These are phyloP conservation scores for Prunus salicina DNA, from an alignment of 306 rosid genomes.

Conservation along the genomic window DNA sequence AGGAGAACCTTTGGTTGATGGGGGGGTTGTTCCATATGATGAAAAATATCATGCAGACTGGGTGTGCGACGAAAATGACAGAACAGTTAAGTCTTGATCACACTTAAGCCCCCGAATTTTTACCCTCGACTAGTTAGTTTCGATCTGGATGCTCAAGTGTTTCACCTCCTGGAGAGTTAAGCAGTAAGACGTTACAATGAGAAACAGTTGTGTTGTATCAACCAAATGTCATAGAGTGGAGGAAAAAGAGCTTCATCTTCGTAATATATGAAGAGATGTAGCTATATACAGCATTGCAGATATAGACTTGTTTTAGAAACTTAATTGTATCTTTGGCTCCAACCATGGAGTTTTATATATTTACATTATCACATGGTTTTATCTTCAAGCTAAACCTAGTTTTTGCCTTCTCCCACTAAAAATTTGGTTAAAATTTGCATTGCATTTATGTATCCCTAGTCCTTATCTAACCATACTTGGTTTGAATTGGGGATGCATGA, in stretches of 20 bases:
- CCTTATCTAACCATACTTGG: background rate
- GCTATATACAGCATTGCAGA: background rate
- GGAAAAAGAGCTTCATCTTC: background rate
- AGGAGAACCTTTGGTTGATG: background rate
- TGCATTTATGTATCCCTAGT: background rate
- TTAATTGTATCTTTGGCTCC: background rate
- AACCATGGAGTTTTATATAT: background rate
- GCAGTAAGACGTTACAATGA: background rate
- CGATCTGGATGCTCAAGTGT: background rate
- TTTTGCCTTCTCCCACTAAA: background rate
- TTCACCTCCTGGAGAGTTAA: background rate
- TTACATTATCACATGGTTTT: background rate
- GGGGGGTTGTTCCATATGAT: background rate
- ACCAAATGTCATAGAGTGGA: background rate
- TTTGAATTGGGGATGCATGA: background rate
- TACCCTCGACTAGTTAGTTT: background rate
- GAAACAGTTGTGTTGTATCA: background rate
- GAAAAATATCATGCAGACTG: constrained; percentile 1
- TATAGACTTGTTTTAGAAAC: background rate
- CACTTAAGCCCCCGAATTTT: background rate
- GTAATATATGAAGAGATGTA: background rate
- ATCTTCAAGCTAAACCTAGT: background rate
- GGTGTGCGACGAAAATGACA: background rate
- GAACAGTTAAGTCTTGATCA: background rate
- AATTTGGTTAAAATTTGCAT: background rate